Percentiles rank a stretch among this genome's conserved stretches.
These are phyloP conservation scores for Aspergillus sclerotioniger DNA, from an alignment of 495 filamentous ascomycete genomes.

Conservation along the genomic window DNA sequence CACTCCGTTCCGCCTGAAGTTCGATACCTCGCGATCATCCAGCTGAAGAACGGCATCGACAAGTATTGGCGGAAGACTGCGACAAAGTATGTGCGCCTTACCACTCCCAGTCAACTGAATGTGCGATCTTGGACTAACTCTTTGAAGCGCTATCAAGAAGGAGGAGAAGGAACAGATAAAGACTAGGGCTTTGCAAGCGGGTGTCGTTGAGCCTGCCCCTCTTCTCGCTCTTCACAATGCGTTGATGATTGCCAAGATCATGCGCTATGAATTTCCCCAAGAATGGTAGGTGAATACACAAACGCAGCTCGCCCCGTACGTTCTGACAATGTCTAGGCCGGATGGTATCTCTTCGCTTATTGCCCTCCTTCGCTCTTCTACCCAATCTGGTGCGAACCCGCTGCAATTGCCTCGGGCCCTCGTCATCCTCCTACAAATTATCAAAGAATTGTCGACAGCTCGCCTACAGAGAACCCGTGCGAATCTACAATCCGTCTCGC, in stretches of 20 bases:
- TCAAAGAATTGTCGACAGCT: constrained; percentile 86
- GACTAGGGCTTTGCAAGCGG: constrained; percentile 65
- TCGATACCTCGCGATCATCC: constrained; percentile 86
- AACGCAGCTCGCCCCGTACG: neutral
- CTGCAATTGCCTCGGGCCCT: constrained; percentile 68
- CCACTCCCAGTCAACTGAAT: neutral
- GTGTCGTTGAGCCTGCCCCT: constrained; percentile 68
- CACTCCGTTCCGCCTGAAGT: constrained; percentile 68
- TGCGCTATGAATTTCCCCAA: constrained; percentile 80
- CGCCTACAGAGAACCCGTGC: constrained; percentile 67
- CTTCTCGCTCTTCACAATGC: constrained; percentile 82
- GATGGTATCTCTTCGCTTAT: constrained; percentile 56
- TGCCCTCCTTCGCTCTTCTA: constrained; percentile 54
- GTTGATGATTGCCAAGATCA: constrained; percentile 80
- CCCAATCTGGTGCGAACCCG: constrained; percentile 41
- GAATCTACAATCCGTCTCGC: constrained; percentile 70
- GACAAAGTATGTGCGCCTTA: constrained; percentile 46
- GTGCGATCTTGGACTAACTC: constrained; percentile 19
- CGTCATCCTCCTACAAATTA: constrained; percentile 73
- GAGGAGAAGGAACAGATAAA: constrained; percentile 76
- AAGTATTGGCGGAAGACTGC: constrained; percentile 84
- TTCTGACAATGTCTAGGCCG: constrained; percentile 37
- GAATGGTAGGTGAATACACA: constrained; percentile 58
- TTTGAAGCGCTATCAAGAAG: constrained; percentile 62
- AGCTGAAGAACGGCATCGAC: constrained; percentile 93